A percentile compares a stretch with the other conserved stretches of the same genome.
phyloP scores from a whole-genome alignment of 1,139 yeast species.

The Hemisphaericaspora subhashii region DNA sequence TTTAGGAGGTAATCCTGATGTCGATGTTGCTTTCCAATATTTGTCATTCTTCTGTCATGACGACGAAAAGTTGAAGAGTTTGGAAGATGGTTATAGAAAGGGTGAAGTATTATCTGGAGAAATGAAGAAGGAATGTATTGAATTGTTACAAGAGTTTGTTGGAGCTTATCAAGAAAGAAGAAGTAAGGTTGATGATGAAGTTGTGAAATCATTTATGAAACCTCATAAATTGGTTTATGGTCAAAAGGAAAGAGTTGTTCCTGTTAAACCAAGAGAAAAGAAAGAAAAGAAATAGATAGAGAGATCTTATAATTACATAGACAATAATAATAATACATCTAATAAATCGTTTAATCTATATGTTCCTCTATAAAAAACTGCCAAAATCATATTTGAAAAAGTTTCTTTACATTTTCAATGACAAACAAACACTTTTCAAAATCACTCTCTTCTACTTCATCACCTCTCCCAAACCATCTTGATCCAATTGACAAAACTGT shows the following conservation, averaged over 20 bases:
- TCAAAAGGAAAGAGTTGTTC: constrained; percentile 65
- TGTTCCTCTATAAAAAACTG: background rate
- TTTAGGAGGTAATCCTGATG: constrained; percentile 91
- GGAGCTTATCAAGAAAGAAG: constrained; percentile 80
- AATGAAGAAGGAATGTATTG: constrained; percentile 86
- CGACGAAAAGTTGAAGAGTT: constrained; percentile 69
- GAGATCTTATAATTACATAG: background rate
- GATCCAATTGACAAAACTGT: constrained; percentile 41
- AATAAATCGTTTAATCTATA: background rate
- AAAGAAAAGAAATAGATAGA: constrained; percentile 19
- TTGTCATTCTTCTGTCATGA: constrained; percentile 85
- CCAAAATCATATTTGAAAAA: no score
- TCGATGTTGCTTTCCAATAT: constrained; percentile 94
- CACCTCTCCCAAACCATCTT: constrained; percentile 45
- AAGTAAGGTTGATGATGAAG: constrained; percentile 61
- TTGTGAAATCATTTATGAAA: constrained; percentile 73
- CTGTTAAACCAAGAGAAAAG: constrained; percentile 55
- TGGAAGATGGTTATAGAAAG: constrained; percentile 65
- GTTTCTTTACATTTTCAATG: constrained; percentile 31
- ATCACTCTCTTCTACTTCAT: constrained; percentile 32
- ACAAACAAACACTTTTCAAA: constrained; percentile 45
- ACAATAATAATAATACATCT: background rate
- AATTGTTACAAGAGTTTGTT: constrained; percentile 75
- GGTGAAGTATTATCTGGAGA: constrained; percentile 93
- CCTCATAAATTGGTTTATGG: constrained; percentile 84